These are phyloP conservation scores for Penicillium concentricum DNA, from an alignment of 2,329 filamentous ascomycete species.

Conservation along the genomic window DNA sequence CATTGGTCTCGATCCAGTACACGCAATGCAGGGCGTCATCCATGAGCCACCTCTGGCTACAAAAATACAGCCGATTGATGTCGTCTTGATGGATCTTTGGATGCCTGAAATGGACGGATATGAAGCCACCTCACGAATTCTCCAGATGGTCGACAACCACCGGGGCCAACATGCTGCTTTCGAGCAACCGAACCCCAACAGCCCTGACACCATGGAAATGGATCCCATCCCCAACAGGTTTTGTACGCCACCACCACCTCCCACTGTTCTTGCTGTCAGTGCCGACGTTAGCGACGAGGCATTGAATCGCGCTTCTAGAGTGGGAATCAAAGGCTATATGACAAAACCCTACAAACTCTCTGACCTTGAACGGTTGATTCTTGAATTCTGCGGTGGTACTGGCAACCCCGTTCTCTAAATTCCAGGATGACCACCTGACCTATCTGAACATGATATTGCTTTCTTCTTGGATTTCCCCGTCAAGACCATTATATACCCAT, in stretches of 20 bases:
- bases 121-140: slow-evolving; percentile 63
- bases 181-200: slow-evolving; percentile 9
- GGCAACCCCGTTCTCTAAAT: not conserved
- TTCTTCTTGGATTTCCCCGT: not conserved
- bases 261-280: slow-evolving; percentile 61
- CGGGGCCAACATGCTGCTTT: slow-evolving; percentile 22
- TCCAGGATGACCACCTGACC: not conserved
- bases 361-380: slow-evolving; percentile 61
- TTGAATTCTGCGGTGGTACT: slow-evolving; percentile 43
- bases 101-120: slow-evolving; percentile 74
- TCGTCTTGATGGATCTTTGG: slow-evolving; percentile 73
- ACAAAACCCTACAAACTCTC: slow-evolving; percentile 65
- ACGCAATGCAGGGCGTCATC: slow-evolving; percentile 14
- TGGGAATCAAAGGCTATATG: slow-evolving; percentile 67
- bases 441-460: not conserved
- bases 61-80: slow-evolving; percentile 53
- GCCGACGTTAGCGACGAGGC: slow-evolving; percentile 67
- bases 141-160: slow-evolving; percentile 51
- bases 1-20: slow-evolving; percentile 20
- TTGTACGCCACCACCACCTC: slow-evolving; percentile 41
- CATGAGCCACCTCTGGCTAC: slow-evolving; percentile 23
- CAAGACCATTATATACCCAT: slow-evolving; percentile 16
- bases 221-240: slow-evolving; percentile 7
- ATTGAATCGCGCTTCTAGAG: slow-evolving; percentile 58
- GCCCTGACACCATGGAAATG: slow-evolving; percentile 18